These are phyloP conservation scores for Fusarium anthophilum DNA, from an alignment of 2,329 filamentous ascomycete species.

Conservation along the genomic window DNA sequence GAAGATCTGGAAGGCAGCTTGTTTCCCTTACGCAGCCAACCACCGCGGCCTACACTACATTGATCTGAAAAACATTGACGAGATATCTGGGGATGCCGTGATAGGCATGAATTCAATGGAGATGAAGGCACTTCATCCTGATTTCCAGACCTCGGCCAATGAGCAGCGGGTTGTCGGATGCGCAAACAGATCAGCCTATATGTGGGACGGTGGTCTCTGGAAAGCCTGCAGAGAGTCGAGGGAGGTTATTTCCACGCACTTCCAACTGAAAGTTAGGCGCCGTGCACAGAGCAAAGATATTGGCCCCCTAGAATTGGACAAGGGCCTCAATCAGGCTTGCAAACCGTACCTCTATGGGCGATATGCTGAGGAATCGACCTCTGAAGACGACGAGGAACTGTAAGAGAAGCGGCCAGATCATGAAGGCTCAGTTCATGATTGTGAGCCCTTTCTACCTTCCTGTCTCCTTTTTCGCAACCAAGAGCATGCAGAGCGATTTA, in stretches of 20 bases:
- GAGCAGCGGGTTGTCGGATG: neutral
- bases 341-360: neutral
- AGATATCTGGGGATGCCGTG: too few relatives aligned
- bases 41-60: neutral
- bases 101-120: too few relatives aligned
- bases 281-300: fast-evolving
- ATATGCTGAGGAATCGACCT: fast-evolving
- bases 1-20: neutral
- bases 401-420: too few relatives aligned
- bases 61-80: too few relatives aligned
- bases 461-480: fast-evolving
- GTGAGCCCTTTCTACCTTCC: neutral
- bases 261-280: neutral
- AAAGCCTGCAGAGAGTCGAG: constrained; percentile 1
- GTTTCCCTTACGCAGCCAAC: neutral
- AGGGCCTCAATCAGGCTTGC: neutral
- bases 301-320: fast-evolving
- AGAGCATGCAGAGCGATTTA: neutral
- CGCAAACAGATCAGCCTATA: neutral
- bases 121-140: neutral
- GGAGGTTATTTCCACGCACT: neutral
- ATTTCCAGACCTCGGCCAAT: neutral
- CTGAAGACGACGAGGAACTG: too few relatives aligned
- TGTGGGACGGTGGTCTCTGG: constrained; percentile 13
- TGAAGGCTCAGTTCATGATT: too few relatives aligned